Percentiles rank a stretch among this genome's conserved stretches.
Conservation (phyloP, 345 rosid species). For the Mangifera indica region DNA sequence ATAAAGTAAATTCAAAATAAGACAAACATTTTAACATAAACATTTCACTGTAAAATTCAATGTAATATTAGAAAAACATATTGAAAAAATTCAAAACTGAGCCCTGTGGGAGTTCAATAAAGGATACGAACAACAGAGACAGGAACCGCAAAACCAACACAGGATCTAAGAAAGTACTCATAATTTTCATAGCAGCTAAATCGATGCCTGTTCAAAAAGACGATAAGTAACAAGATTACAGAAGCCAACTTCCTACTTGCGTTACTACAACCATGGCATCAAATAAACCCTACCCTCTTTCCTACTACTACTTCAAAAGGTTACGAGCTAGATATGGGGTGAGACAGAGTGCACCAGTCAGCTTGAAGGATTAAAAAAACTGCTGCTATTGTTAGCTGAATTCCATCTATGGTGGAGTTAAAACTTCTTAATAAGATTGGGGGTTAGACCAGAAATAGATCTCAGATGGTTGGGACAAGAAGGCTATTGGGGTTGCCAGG, state of each 20-base stretch:
- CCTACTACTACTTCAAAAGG: slow-evolving; percentile 19
- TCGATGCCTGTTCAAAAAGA: slow-evolving; percentile 24
- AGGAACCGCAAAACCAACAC: too few species aligned
- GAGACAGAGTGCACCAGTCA: slow-evolving; percentile 23
- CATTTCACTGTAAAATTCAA: too few species aligned
- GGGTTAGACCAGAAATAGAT: slow-evolving; percentile 69
- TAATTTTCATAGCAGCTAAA: slow-evolving; percentile 18
- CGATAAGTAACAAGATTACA: slow-evolving; percentile 20
- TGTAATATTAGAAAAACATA: too few species aligned
- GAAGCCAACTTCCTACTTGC: slow-evolving; percentile 26
- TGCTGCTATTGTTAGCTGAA: slow-evolving; percentile 40
- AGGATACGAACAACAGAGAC: too few species aligned
- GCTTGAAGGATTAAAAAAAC: slow-evolving; percentile 10
- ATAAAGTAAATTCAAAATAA: too few species aligned
- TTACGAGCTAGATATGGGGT: slow-evolving; percentile 19
- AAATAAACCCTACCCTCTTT: slow-evolving; percentile 20
- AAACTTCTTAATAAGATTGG: slow-evolving; percentile 50
- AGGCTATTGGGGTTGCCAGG: slow-evolving; percentile 38
- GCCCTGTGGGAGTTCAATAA: too few species aligned
- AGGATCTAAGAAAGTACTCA: neutral
- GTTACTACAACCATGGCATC: slow-evolving; percentile 14
- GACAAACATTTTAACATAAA: too few species aligned
- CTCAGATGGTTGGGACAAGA: slow-evolving; percentile 66
- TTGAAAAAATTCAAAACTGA: too few species aligned
- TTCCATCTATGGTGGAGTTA: slow-evolving; percentile 22